phyloP scores from a whole-genome alignment of 179 eudicot species.

The Heliamphora pulchella region DNA sequence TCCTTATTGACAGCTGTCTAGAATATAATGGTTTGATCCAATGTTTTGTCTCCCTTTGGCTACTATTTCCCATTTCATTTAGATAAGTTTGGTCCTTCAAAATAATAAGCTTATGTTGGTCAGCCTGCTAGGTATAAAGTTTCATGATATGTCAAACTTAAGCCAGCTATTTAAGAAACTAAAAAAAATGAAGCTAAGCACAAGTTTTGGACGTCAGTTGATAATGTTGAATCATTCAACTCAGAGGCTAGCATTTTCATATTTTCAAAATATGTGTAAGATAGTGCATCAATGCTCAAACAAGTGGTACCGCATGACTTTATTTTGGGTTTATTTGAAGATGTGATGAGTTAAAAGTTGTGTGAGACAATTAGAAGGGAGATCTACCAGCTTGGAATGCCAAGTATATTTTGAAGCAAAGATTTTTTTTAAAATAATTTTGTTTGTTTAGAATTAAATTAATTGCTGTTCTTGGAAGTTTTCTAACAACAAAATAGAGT shows the following conservation, averaged over 20 bases:
- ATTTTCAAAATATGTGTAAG: not conserved
- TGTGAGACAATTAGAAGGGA: not conserved
- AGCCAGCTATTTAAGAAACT: not conserved
- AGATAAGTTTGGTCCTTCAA: not conserved
- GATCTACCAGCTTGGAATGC: not conserved
- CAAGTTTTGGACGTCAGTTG: not conserved
- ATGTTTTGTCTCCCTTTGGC: not conserved
- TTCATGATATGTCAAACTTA: not conserved
- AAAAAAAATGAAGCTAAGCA: no score
- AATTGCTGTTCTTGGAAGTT: not conserved
- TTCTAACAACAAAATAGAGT: not conserved
- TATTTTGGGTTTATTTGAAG: not conserved
- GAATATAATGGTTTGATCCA: not conserved
- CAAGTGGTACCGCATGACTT: not conserved
- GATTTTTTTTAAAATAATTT: not conserved
- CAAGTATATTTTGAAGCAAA: not conserved
- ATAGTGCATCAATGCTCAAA: not conserved
- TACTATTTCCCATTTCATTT: conserved; percentile 8
- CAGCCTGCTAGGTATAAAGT: not conserved
- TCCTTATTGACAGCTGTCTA: not conserved
- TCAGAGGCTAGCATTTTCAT: not conserved
- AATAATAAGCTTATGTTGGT: not conserved
- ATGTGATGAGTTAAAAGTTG: not conserved
- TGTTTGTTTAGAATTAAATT: not conserved
- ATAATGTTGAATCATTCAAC: not conserved